Percentiles rank a stretch among this genome's conserved stretches.
Conservation (phyloP, 2,329 filamentous ascomycete species). For the Epichloe hybrida region DNA sequence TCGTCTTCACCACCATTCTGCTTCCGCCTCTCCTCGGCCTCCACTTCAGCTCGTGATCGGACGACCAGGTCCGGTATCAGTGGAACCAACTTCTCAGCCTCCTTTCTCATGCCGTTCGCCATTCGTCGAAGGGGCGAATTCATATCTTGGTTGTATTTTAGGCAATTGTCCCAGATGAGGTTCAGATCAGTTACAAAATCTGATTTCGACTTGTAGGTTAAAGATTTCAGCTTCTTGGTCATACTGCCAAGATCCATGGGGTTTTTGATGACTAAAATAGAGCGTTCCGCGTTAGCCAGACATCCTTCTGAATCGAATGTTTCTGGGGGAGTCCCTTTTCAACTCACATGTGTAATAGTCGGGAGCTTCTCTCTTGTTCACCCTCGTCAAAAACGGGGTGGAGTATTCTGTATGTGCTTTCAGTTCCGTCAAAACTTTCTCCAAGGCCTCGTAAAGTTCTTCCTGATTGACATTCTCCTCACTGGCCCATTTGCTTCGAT, state of each 20-base stretch:
- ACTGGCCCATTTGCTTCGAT: conserved; percentile 96
- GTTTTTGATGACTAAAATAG: conserved; percentile 65
- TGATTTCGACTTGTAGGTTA: conserved; percentile 74
- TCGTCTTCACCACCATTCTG: conserved; percentile 77
- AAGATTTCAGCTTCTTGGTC: conserved; percentile 88
- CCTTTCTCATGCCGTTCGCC: conserved; percentile 91
- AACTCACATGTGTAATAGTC: conserved; percentile 81
- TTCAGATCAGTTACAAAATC: conserved; percentile 92
- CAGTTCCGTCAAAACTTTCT: conserved; percentile 92
- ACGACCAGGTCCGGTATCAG: conserved; percentile 89
- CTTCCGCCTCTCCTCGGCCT: conserved; percentile 72
- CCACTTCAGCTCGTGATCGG: conserved; percentile 82
- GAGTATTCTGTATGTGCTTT: conserved; percentile 97
- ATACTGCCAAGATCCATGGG: conserved; percentile 97
- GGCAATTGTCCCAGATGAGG: conserved; percentile 92
- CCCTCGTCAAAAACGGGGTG: conserved; percentile 82
- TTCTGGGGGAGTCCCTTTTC: background rate
- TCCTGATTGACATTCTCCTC: conserved; percentile 97
- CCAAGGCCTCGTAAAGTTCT: conserved; percentile 89
- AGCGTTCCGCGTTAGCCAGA: background rate
- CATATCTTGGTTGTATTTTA: conserved; percentile 88
- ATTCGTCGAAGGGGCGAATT: conserved; percentile 80
- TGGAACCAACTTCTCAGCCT: conserved; percentile 91
- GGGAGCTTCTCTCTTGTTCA: conserved; percentile 93
- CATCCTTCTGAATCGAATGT: background rate